Percentiles rank a stretch among this genome's conserved stretches.
These are phyloP conservation scores for Yamadazyma blattariae DNA, from an alignment of 1,139 yeast genomes.

Conservation along the genomic window DNA sequence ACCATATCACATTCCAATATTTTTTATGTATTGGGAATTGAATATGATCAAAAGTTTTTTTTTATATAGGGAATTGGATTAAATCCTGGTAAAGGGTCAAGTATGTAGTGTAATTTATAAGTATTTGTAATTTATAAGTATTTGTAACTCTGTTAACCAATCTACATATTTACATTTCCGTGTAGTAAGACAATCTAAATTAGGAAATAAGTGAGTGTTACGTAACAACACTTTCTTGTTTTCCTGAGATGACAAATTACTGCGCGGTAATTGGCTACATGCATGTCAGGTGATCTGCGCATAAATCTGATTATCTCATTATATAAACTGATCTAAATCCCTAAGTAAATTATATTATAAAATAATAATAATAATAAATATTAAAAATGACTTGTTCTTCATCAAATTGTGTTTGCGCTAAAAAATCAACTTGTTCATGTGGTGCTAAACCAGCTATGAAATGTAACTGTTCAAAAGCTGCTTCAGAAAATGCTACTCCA, in stretches of 20 bases:
- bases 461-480: slow-evolving; percentile 44
- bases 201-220: too few species aligned
- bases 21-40: too few species aligned
- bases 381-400: slow-evolving; percentile 41
- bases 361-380: neutral
- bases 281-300: neutral
- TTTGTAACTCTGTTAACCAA: too few species aligned
- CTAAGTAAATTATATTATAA: neutral
- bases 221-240: too few species aligned
- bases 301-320: neutral
- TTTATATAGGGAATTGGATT: too few species aligned
- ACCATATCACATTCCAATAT: too few species aligned
- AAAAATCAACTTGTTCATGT: slow-evolving; percentile 50
- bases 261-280: slow-evolving; percentile 12
- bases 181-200: too few species aligned
- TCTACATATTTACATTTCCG: too few species aligned
- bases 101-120: too few species aligned
- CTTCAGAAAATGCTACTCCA: slow-evolving; percentile 40
- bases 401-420: slow-evolving; percentile 46
- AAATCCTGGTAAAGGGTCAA: too few species aligned
- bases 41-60: too few species aligned
- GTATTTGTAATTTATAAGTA: too few species aligned
- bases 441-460: slow-evolving; percentile 47
- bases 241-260: slow-evolving; percentile 10
- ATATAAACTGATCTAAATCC: neutral